Base-by-base conservation (phyloP, 306 rosid species). In the Cucurbita pepo region DNA sequence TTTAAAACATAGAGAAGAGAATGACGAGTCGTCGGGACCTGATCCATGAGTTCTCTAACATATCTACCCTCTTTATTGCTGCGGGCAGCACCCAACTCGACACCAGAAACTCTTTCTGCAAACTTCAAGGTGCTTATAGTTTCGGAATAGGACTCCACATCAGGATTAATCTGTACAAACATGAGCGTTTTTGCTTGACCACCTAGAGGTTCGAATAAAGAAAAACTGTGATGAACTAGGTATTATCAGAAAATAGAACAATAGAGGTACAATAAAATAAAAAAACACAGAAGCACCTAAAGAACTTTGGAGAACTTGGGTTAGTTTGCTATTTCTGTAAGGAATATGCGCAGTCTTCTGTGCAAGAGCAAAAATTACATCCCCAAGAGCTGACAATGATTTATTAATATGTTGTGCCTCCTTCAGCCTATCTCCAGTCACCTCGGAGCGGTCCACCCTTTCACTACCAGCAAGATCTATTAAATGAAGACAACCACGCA, bases 401-500 rank as follows among this genome's bases (percentile, higher is more conserved):
- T 88, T 95, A 79, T 95, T 95, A 82, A 95, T 95, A 74, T 95
- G 92, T n/a, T 95, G 99, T 59, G 99, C 99, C 89, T 95, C 99
- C 85, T 88, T 90, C 72, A 95, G 99, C 85, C 99, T 85, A 77
- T 95, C 99, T 76, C 99, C 99, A 9, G 95, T 95, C 25, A 90
- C 99, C 85, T 95, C 97, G 69, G 99, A 95, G 57, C 95, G 95
- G 54, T 91, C 97, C 50, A 95, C 99, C 80, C 99, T 86, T 81
- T 95, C 99, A 77, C 99, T 95, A 56, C 99, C 97, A 4, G 97
- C 99, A 64, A 95, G 99, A 89, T 95, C 99, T 70, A 95, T 96
- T 44, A 95, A 82, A 84, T 95, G 97, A 36, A 95, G 90, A 76
- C 86, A 83, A 45, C 99, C 97, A 47, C 97, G 97, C 74, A 95